A percentile compares a stretch with the other conserved stretches of the same genome.
Evolutionary conservation across 2,329 filamentous ascomycete genomes (phyloP).

Genomic region (Hymenotorrendiella dingleyae): DNA sequence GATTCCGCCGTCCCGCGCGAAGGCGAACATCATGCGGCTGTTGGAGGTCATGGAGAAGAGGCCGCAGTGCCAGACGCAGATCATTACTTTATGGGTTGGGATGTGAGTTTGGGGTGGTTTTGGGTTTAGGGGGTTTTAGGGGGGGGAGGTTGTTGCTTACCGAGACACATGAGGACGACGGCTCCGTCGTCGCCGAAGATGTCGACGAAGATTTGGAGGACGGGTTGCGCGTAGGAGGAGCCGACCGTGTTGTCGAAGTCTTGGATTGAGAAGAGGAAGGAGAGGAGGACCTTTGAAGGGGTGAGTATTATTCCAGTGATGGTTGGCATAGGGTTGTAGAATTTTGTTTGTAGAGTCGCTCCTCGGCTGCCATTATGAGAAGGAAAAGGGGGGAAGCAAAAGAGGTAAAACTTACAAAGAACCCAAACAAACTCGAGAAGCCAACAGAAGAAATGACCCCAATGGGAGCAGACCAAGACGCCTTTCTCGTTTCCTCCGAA

Average conservation of each 20-base stretch:
- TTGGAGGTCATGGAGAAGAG: slow-evolving; percentile 53
- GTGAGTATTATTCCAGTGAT: too few species aligned
- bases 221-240: slow-evolving; percentile 43
- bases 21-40: slow-evolving; percentile 55
- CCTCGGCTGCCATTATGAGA: too few species aligned
- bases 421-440: slow-evolving; percentile 51
- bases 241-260: slow-evolving; percentile 45
- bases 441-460: slow-evolving; percentile 52
- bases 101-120: background rate
- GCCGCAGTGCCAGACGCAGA: slow-evolving; percentile 57
- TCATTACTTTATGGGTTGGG: slow-evolving; percentile 48
- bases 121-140: background rate
- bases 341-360: too few species aligned
- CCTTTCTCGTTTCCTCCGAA: slow-evolving; percentile 51
- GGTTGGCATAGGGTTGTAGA: too few species aligned
- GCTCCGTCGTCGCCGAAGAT: slow-evolving; percentile 50
- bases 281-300: too few species aligned
- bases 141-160: background rate
- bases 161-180: slow-evolving; percentile 43
- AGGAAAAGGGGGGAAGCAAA: too few species aligned
- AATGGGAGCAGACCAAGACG: slow-evolving; percentile 50
- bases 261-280: slow-evolving; percentile 53
- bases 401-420: too few species aligned
- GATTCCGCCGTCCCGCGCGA: slow-evolving; percentile 49
- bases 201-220: slow-evolving; percentile 53